Conservation (phyloP, 2,329 filamentous ascomycete genomes). For the Penicillium sclerotigenum region DNA sequence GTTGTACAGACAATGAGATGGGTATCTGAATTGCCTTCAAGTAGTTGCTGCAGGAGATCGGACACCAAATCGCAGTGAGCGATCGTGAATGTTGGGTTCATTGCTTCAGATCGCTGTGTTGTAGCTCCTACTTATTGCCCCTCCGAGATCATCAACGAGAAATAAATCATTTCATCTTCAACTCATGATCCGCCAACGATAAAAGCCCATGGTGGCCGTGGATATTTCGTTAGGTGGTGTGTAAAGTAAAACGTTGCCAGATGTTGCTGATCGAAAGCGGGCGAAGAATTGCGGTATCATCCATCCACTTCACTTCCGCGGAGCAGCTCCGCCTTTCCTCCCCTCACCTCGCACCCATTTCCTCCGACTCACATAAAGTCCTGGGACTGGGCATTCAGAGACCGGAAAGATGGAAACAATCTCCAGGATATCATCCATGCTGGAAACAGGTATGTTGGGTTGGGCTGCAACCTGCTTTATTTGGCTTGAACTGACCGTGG, state of each 20-base stretch:
- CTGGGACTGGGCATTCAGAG: constrained; percentile 21
- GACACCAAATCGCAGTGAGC: constrained; percentile 51
- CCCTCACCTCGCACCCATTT: constrained; percentile 17
- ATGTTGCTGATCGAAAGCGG: constrained; percentile 9
- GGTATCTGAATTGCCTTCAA: constrained; percentile 55
- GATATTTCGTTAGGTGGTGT: background rate
- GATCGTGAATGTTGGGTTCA: constrained; percentile 25
- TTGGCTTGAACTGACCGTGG: constrained; percentile 15
- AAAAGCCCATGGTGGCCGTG: background rate
- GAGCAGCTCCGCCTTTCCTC: constrained; percentile 23
- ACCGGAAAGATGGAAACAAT: constrained; percentile 79
- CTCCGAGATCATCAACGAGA: background rate
- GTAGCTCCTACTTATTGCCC: background rate
- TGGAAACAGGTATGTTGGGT: constrained; percentile 75
- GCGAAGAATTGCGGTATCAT: constrained; percentile 3
- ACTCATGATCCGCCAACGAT: background rate
- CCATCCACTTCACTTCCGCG: constrained; percentile 11
- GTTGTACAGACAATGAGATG: constrained; percentile 70
- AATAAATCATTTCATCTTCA: background rate
- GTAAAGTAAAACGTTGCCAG: background rate
- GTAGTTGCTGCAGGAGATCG: constrained; percentile 61
- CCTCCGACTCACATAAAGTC: constrained; percentile 13
- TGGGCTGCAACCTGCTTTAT: background rate
- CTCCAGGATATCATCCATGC: constrained; percentile 84
- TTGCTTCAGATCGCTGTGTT: constrained; percentile 3